A percentile compares a stretch with the other conserved stretches of the same genome.
These are phyloP conservation scores for Yarrowia deformans DNA, from an alignment of 805 yeast species.

Conservation along the genomic window DNA sequence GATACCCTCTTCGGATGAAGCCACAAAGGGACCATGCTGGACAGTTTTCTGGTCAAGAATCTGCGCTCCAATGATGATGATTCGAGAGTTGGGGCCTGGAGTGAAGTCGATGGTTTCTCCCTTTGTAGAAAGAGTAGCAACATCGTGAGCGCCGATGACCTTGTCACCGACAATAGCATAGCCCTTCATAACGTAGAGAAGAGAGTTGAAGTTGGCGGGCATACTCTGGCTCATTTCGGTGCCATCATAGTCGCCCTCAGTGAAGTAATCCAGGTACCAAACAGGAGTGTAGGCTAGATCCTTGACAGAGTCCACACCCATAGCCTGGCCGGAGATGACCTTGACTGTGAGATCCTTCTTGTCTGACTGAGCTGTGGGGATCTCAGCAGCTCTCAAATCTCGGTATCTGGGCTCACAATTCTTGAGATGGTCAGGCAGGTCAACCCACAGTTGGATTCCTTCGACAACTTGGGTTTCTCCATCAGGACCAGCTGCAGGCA, in stretches of 20 bases:
- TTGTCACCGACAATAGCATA: slow-evolving; percentile 8
- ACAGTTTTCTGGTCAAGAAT: slow-evolving; percentile 52
- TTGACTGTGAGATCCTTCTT: slow-evolving; percentile 66
- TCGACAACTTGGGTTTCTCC: slow-evolving; percentile 7
- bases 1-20: slow-evolving; percentile 69
- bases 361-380: slow-evolving; percentile 70
- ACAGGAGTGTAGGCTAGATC: slow-evolving; percentile 79
- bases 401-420: slow-evolving; percentile 75
- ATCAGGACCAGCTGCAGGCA: slow-evolving; percentile 56
- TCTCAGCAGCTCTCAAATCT: slow-evolving; percentile 70
- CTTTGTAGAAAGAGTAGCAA: slow-evolving; percentile 7
- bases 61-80: slow-evolving; percentile 24
- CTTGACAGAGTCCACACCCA: slow-evolving; percentile 73
- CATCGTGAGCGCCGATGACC: slow-evolving; percentile 5
- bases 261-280: slow-evolving; percentile 57
- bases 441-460: slow-evolving; percentile 65
- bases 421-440: slow-evolving; percentile 70
- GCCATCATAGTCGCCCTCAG: slow-evolving; percentile 56
- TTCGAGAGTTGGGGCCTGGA: slow-evolving; percentile 6
- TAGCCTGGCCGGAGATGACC: slow-evolving; percentile 77
- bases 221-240: slow-evolving; percentile 1
- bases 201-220: slow-evolving; percentile 12
- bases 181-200: slow-evolving; percentile 17
- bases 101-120: slow-evolving; percentile 16
- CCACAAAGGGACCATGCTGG: slow-evolving; percentile 93